These are phyloP conservation scores for Starmerella apicola DNA, from an alignment of 805 yeast genomes.

Conservation along the genomic window DNA sequence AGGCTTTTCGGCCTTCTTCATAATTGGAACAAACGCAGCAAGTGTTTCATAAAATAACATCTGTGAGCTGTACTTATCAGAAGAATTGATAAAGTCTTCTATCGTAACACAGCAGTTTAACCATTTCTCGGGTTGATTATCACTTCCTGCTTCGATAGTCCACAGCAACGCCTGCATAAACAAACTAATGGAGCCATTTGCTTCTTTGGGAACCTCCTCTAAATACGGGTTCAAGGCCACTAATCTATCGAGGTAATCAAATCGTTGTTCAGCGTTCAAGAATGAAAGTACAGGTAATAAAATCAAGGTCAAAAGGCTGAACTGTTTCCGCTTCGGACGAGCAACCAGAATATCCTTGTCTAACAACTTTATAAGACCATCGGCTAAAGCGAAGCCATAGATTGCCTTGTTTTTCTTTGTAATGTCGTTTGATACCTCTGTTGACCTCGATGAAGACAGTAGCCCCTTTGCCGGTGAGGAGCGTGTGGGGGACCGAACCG, in stretches of 20 bases:
- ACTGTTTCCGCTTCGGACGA: slow-evolving; percentile 3
- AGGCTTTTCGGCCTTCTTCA: slow-evolving; percentile 1
- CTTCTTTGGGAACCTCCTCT: not conserved
- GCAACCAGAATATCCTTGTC: not conserved
- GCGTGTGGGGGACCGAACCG: too few relatives aligned
- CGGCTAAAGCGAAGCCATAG: not conserved
- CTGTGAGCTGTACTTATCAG: not conserved
- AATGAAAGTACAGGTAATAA: slow-evolving; percentile 6
- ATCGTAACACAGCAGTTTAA: not conserved
- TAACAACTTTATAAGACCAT: not conserved
- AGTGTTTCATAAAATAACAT: not conserved
- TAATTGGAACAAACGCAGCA: slow-evolving; percentile 2
- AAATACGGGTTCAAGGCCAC: not conserved
- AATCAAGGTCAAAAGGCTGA: slow-evolving; percentile 6
- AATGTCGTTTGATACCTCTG: not conserved
- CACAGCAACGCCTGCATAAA: slow-evolving; percentile 4
- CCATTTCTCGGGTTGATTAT: slow-evolving; percentile 4
- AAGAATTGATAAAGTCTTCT: not conserved
- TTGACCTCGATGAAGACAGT: too few relatives aligned
- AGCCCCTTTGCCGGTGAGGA: too few relatives aligned
- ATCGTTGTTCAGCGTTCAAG: not conserved
- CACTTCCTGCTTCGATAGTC: slow-evolving; percentile 6
- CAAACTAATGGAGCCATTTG: not conserved
- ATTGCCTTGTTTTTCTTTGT: not conserved
- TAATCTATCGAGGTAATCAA: slow-evolving; percentile 3